Evolutionary conservation across 2,329 filamentous ascomycete species (phyloP).

Genomic region (Emergomyces orientalis): DNA sequence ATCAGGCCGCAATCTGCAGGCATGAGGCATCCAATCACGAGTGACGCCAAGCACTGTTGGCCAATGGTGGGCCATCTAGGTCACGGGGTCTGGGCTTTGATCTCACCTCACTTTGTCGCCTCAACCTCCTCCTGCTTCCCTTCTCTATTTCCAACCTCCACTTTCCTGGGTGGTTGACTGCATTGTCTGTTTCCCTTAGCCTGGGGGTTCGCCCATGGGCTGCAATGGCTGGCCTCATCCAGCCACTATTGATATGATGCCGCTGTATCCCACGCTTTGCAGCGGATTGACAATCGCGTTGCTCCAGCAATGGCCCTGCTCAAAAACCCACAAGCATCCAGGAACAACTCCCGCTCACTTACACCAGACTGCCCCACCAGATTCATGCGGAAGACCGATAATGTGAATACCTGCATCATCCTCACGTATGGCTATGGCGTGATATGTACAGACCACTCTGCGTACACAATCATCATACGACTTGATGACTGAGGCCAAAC

Average conservation of each 20-base stretch:
- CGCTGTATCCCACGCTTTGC: background rate
- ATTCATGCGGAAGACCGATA: background rate
- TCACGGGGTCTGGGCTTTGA: background rate
- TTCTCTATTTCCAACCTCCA: background rate
- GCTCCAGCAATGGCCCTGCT: background rate
- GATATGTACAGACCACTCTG: background rate
- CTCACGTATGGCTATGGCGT: background rate
- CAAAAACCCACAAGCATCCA: background rate
- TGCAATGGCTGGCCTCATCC: background rate
- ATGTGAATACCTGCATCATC: background rate
- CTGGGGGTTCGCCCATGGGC: background rate
- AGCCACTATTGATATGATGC: background rate
- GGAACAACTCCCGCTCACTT: background rate
- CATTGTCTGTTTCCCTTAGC: background rate
- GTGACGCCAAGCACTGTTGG: background rate
- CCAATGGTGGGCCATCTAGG: slow-evolving; percentile 8
- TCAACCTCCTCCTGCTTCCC: background rate
- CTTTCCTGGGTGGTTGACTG: background rate
- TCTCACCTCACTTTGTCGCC: slow-evolving; percentile 1
- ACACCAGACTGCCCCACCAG: background rate
- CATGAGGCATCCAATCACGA: slow-evolving; percentile 15
- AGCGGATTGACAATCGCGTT: background rate
- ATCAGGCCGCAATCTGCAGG: slow-evolving; percentile 5
- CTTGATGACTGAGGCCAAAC: slow-evolving; percentile 1
- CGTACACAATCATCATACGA: background rate